These are phyloP conservation scores for Hypoxylon sp. DNA, from an alignment of 2,329 filamentous ascomycete species.

Conservation along the genomic window DNA sequence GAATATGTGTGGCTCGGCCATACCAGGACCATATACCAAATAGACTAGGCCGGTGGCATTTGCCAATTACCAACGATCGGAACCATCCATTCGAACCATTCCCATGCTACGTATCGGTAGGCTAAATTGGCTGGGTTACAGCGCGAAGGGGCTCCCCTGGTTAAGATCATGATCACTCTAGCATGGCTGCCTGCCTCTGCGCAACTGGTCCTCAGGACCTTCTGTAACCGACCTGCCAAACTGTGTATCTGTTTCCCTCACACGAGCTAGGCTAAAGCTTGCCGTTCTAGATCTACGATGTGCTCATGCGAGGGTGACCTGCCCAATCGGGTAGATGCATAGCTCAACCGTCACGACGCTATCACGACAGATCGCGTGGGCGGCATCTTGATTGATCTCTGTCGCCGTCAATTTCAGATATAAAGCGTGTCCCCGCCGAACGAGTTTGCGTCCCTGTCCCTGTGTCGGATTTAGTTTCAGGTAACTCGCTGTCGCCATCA, in stretches of 20 bases:
- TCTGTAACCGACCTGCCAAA: slow-evolving; percentile 28
- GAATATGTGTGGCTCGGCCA: slow-evolving; percentile 24
- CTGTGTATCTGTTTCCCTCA: slow-evolving; percentile 23
- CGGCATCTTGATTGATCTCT: slow-evolving; percentile 6
- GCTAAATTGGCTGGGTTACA: slow-evolving; percentile 35
- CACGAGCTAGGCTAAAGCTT: slow-evolving; percentile 37
- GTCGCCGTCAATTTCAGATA: slow-evolving; percentile 21
- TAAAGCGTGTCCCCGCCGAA: slow-evolving; percentile 17
- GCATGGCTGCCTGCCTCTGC: background rate
- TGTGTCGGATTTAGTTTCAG: too few species aligned
- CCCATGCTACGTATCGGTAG: slow-evolving; percentile 24
- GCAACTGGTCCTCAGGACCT: slow-evolving; percentile 30
- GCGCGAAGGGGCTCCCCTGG: slow-evolving; percentile 15
- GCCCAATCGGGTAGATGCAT: slow-evolving; percentile 36
- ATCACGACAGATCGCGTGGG: slow-evolving; percentile 10
- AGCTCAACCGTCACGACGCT: slow-evolving; percentile 18
- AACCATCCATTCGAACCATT: slow-evolving; percentile 11
- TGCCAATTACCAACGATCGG: slow-evolving; percentile 26
- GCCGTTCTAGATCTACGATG: slow-evolving; percentile 29
- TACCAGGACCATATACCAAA: slow-evolving; percentile 7
- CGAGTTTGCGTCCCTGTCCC: background rate
- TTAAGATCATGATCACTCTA: slow-evolving; percentile 17
- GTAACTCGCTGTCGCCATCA: slow-evolving; percentile 22
- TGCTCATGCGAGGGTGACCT: slow-evolving; percentile 28
- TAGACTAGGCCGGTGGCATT: slow-evolving; percentile 9